Percentiles rank a stretch among this genome's conserved stretches.
These are phyloP conservation scores for Fusarium clavum DNA, from an alignment of 2,329 filamentous ascomycete species.

Conservation along the genomic window DNA sequence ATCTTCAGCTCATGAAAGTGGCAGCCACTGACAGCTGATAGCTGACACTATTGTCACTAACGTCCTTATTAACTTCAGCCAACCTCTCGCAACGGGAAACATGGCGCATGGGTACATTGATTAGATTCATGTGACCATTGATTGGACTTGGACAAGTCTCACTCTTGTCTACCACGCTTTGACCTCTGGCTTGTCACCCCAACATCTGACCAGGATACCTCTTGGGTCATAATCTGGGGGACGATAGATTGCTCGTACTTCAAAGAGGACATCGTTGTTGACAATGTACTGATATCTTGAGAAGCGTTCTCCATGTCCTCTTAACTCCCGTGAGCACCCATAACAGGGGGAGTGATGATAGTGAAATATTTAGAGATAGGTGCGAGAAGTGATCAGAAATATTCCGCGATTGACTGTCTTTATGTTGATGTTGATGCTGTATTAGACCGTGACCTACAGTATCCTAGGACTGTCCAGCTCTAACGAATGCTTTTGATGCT, in stretches of 20 bases:
- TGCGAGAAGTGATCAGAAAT: too few relatives aligned
- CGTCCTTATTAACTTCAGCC: conserved; percentile 2
- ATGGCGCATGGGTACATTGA: background rate
- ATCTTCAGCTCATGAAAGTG: background rate
- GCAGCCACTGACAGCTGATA: conserved; percentile 1
- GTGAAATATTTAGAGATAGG: too few relatives aligned
- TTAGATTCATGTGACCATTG: background rate
- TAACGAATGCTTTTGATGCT: background rate
- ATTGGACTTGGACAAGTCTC: background rate
- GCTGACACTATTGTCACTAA: conserved; percentile 17
- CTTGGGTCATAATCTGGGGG: too few relatives aligned
- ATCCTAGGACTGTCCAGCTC: background rate
- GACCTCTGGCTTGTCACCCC: background rate
- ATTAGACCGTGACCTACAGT: too few relatives aligned
- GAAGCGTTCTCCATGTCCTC: too few relatives aligned
- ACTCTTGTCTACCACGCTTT: conserved; percentile 14
- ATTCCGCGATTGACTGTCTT: too few relatives aligned
- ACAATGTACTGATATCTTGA: too few relatives aligned
- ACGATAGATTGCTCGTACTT: background rate
- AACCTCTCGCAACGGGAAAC: background rate
- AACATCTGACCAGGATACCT: background rate
- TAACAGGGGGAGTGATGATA: too few relatives aligned
- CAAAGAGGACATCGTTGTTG: background rate
- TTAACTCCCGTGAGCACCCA: too few relatives aligned
- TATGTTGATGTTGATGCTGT: too few relatives aligned